These are phyloP conservation scores for Myriosclerotinia duriaeana DNA, from an alignment of 2,329 filamentous ascomycete species.

Conservation along the genomic window DNA sequence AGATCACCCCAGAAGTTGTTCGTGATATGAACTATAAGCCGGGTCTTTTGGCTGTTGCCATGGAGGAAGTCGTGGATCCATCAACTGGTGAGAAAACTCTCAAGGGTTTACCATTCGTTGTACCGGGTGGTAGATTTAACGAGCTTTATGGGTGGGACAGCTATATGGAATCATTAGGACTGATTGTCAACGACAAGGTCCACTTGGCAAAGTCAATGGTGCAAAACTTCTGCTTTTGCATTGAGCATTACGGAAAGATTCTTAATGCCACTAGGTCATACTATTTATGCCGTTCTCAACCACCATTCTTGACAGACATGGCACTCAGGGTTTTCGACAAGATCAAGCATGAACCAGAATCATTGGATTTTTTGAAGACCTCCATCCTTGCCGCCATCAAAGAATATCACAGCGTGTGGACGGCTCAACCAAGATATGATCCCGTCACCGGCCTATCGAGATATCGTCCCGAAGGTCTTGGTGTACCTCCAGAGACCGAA, in stretches of 20 bases:
- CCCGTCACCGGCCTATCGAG: slow-evolving; percentile 51
- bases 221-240: slow-evolving; percentile 94
- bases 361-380: slow-evolving; percentile 75
- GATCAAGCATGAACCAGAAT: slow-evolving; percentile 69
- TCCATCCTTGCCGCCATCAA: slow-evolving; percentile 92
- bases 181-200: slow-evolving; percentile 80
- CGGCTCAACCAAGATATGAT: slow-evolving; percentile 48
- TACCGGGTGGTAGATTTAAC: slow-evolving; percentile 95
- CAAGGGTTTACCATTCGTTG: slow-evolving; percentile 87
- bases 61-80: slow-evolving; percentile 72
- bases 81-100: slow-evolving; percentile 69
- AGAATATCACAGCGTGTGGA: slow-evolving; percentile 48
- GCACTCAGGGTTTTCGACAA: slow-evolving; percentile 88
- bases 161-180: slow-evolving; percentile 93
- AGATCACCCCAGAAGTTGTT: slow-evolving; percentile 78
- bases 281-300: slow-evolving; percentile 91
- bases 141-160: slow-evolving; percentile 99
- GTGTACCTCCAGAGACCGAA: slow-evolving; percentile 57
- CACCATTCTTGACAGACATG: slow-evolving; percentile 97
- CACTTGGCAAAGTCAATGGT: slow-evolving; percentile 94
- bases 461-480: slow-evolving; percentile 53
- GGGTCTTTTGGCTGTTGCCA: slow-evolving; percentile 83
- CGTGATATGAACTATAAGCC: slow-evolving; percentile 83
- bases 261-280: slow-evolving; percentile 96
- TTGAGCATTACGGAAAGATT: slow-evolving; percentile 97